A percentile compares a stretch with the other conserved stretches of the same genome.
These are phyloP conservation scores for Strobilomyces dryophilus DNA, from an alignment of 768 basidiomycete genomes.

Conservation along the genomic window DNA sequence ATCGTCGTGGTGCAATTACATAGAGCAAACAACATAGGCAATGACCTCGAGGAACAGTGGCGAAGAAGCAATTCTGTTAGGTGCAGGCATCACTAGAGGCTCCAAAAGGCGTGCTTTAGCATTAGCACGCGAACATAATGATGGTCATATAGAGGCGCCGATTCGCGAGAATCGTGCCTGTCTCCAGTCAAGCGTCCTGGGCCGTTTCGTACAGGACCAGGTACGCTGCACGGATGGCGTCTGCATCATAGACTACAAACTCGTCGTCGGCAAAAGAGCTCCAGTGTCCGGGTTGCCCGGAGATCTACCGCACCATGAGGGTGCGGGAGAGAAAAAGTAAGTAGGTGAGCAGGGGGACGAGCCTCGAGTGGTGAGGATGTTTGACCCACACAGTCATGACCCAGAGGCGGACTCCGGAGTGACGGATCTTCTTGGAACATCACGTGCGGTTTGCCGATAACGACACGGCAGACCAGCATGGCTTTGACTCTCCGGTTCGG, in stretches of 20 bases:
- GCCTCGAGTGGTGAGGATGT: background rate
- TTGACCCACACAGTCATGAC: slow-evolving; percentile 21
- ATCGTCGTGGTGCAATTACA: no score
- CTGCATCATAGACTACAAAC: slow-evolving; percentile 22
- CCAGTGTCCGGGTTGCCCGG: slow-evolving; percentile 4
- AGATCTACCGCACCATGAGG: slow-evolving; percentile 4
- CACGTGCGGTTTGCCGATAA: slow-evolving; percentile 13
- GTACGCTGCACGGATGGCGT: slow-evolving; percentile 25
- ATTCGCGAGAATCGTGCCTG: no score
- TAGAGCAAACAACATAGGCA: no score
- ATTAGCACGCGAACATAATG: no score
- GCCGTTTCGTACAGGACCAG: slow-evolving; percentile 19
- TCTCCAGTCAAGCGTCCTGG: background rate
- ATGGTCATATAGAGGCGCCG: background rate
- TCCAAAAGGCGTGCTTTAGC: no score
- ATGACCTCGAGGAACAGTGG: background rate
- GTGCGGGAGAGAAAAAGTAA: background rate
- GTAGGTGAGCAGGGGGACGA: background rate
- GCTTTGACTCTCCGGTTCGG: slow-evolving; percentile 10
- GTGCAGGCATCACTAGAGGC: no score
- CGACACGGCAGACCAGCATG: slow-evolving; percentile 23
- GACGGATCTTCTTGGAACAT: slow-evolving; percentile 6
- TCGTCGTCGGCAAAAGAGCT: slow-evolving; percentile 21
- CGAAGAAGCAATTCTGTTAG: background rate
- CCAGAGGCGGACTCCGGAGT: slow-evolving; percentile 13